phyloP scores from a whole-genome alignment of 2,329 filamentous ascomycete species.

The Helotiales sp. region DNA sequence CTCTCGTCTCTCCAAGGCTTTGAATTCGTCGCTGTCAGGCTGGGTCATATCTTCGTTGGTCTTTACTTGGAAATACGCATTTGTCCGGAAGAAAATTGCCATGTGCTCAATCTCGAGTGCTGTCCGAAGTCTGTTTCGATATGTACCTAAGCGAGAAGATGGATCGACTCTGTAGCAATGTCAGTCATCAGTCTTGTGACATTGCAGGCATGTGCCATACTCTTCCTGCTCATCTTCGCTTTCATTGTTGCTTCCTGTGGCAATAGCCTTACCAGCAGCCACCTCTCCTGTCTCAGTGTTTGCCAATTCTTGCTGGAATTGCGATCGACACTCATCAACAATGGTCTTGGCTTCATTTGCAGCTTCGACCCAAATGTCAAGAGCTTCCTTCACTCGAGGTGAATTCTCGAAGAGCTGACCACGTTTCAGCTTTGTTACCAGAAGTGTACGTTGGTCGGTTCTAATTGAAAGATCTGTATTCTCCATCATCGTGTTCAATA shows the following conservation, averaged over 20 bases:
- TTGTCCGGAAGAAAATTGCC: constrained; percentile 83
- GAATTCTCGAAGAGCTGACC: constrained; percentile 84
- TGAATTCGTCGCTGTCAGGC: constrained; percentile 70
- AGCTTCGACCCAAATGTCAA: constrained; percentile 70
- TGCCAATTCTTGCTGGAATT: constrained; percentile 58
- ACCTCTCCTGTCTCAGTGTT: constrained; percentile 5
- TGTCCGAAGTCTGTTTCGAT: constrained; percentile 69
- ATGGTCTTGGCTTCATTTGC: constrained; percentile 54
- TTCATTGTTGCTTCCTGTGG: constrained; percentile 23
- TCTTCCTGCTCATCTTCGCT: constrained; percentile 38
- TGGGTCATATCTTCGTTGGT: constrained; percentile 66
- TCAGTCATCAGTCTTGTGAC: constrained; percentile 1
- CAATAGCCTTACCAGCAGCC: constrained; percentile 38
- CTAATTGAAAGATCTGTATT: constrained; percentile 73
- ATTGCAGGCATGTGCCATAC: constrained; percentile 29
- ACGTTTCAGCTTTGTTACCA: constrained; percentile 66
- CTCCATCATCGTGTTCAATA: constrained; percentile 90
- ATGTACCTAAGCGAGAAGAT: constrained; percentile 55
- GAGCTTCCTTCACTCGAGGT: constrained; percentile 67
- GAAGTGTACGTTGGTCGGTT: constrained; percentile 68
- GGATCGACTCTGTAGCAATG: constrained; percentile 27
- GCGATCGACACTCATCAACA: constrained; percentile 67
- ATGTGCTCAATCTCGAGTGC: constrained; percentile 82
- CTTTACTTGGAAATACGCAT: constrained; percentile 83
- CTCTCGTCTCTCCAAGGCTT: constrained; percentile 71